These are phyloP conservation scores for Lodderomyces beijingensis DNA, from an alignment of 1,139 yeast species.

Conservation along the genomic window DNA sequence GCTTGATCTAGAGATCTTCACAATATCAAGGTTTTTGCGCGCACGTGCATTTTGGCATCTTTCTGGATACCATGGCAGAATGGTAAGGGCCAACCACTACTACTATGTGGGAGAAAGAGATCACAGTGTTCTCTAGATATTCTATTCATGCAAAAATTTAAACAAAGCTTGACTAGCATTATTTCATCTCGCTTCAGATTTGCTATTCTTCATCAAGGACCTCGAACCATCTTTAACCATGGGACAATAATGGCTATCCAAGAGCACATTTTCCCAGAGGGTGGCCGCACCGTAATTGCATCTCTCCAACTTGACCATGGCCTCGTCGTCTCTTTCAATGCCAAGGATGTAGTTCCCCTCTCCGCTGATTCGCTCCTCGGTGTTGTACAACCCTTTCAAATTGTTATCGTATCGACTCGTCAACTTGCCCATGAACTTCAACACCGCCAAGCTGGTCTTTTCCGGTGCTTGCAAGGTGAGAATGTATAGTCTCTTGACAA, in stretches of 20 bases:
- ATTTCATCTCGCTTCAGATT: too few species aligned
- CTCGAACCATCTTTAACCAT: constrained; percentile 54
- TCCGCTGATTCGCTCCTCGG: constrained; percentile 72
- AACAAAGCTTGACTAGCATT: too few species aligned
- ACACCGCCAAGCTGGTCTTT: constrained; percentile 71
- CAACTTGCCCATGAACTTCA: constrained; percentile 75
- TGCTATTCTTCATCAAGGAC: constrained; percentile 37
- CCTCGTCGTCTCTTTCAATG: constrained; percentile 46
- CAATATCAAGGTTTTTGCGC: too few species aligned
- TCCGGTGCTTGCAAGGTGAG: constrained; percentile 76
- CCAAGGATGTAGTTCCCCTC: constrained; percentile 70
- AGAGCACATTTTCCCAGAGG: constrained; percentile 77
- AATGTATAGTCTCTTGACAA: constrained; percentile 73
- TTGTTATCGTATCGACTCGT: constrained; percentile 63
- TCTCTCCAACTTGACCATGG: constrained; percentile 60
- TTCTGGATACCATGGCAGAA: too few species aligned
- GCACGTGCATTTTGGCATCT: too few species aligned
- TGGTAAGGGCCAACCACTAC: too few species aligned
- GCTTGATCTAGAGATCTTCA: too few species aligned
- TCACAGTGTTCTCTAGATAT: too few species aligned
- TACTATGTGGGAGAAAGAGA: too few species aligned
- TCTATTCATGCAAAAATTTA: too few species aligned
- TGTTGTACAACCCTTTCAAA: constrained; percentile 70
- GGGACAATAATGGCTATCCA: constrained; percentile 81
- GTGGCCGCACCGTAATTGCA: constrained; percentile 85